Conservation (phyloP, 176 grass and related monocot species). For the Pharus latifolius region DNA sequence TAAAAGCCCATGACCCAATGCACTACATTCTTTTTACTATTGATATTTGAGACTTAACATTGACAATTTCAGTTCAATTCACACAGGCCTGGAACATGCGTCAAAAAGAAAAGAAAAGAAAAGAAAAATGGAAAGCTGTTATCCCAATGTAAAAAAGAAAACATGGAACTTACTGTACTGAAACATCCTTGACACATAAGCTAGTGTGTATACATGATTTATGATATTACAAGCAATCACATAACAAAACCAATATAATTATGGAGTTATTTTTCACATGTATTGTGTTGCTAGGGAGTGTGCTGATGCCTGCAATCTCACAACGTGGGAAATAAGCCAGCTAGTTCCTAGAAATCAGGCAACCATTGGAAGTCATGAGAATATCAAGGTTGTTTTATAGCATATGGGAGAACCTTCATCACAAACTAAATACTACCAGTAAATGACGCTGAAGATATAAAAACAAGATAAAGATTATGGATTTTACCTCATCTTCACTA, state of each 20-base stretch:
- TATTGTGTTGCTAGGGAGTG: background rate
- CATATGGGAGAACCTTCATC: background rate
- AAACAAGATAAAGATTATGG: background rate
- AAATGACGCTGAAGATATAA: background rate
- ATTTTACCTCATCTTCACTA: conserved; percentile 86
- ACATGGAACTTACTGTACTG: too few relatives aligned
- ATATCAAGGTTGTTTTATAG: background rate
- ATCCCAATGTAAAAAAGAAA: too few relatives aligned
- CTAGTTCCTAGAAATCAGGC: background rate
- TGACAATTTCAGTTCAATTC: too few relatives aligned
- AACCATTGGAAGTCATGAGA: background rate
- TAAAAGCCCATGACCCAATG: background rate
- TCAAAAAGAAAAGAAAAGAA: too few relatives aligned
- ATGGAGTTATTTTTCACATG: background rate
- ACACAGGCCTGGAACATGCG: too few relatives aligned
- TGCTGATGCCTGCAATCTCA: background rate
- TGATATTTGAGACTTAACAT: too few relatives aligned
- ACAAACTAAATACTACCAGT: background rate
- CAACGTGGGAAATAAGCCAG: background rate
- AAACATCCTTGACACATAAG: too few relatives aligned
- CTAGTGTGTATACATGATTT: too few relatives aligned
- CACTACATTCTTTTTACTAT: background rate
- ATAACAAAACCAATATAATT: too few relatives aligned
- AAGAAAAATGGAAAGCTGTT: too few relatives aligned
- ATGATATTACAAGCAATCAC: too few relatives aligned